These are phyloP conservation scores for Hamigera avellanea DNA, from an alignment of 495 filamentous ascomycete species.

Conservation along the genomic window DNA sequence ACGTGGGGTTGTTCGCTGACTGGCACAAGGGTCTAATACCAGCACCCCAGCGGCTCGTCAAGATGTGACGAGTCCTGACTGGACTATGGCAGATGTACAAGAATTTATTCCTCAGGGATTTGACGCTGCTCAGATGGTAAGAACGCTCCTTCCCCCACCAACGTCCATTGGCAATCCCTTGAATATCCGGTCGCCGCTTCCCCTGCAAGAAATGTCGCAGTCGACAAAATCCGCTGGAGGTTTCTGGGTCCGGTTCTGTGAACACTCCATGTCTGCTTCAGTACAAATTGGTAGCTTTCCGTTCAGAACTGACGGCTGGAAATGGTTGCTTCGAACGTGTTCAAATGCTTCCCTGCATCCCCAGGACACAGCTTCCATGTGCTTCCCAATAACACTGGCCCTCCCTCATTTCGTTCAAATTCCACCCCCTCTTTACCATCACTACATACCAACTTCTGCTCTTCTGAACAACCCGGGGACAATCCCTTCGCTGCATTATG, in stretches of 20 bases:
- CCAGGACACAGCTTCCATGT: no score
- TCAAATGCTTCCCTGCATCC: no score
- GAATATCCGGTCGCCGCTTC: constrained; percentile 1
- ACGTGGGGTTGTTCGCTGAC: constrained; percentile 15
- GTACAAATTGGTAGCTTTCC: no score
- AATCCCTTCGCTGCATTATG: neutral
- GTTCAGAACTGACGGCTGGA: neutral
- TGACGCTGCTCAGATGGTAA: constrained; percentile 51
- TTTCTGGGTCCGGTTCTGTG: no score
- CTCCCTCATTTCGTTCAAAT: neutral
- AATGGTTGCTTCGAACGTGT: no score
- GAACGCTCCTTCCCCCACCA: constrained; percentile 12
- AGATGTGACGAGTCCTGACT: constrained; percentile 38
- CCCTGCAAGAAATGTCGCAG: no score
- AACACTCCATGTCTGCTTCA: no score
- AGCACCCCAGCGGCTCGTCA: constrained; percentile 40
- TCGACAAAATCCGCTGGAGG: no score
- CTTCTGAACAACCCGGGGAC: neutral
- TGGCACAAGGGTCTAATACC: constrained; percentile 25
- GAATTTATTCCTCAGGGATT: constrained; percentile 78
- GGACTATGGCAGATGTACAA: constrained; percentile 49
- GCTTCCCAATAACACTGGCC: no score
- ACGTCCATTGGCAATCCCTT: no score
- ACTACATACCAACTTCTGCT: neutral
- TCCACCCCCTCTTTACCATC: neutral